Base-by-base conservation (phyloP, 352 stramenopile species). In the Pythium brassicae region DNA sequence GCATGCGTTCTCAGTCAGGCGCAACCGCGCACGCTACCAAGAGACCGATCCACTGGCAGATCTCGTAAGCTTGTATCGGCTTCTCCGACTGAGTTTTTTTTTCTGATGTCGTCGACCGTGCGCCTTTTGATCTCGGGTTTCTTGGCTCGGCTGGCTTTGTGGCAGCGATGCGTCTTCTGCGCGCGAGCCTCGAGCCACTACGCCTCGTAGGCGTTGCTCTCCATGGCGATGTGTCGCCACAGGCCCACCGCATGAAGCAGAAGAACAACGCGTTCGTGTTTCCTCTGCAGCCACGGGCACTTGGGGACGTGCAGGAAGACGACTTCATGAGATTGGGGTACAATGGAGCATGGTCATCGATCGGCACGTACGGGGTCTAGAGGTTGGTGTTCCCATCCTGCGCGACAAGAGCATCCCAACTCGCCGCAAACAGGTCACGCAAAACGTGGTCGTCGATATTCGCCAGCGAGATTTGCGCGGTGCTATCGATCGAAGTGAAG, bases 81-180 rank as follows among this genome's bases (percentile, higher is more conserved):
- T 20, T 17, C 17, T 20, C 55, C 0, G 1, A 19, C 11, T 52
- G n/a, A 29, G 15, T 61, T 11, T 6, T 59, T 22, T 6, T 59
- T 23, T 15, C 53, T 29, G 23, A 64, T 64, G 46, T 61, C 61
- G 35, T n/a, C n/a, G n/a, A n/a, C n/a, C n/a, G n/a, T n/a, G n/a
- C n/a, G n/a, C n/a, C n/a, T n/a, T n/a, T n/a, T n/a, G n/a, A n/a
- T n/a, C n/a, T n/a, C n/a, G n/a, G 55, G 56, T 3, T 45, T 27
- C 3, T 26, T 15, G 8, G 20, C 40, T 4, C 27, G 25, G 14
- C 50, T 62, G 4, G 15, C 42, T 14, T 50, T 51, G 44, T 61
- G 59, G 5, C 61, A 55, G 1, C 14, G 7, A 34, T 57, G 58
- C 1, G 55, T 37, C 12, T 35, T 42, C 5, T 55, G 50, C 0